Evolutionary conservation across 2,329 filamentous ascomycete species (phyloP), one percentile per base, ranked within the genome.

Genomic region (Exutisphaerella laricina): DNA sequence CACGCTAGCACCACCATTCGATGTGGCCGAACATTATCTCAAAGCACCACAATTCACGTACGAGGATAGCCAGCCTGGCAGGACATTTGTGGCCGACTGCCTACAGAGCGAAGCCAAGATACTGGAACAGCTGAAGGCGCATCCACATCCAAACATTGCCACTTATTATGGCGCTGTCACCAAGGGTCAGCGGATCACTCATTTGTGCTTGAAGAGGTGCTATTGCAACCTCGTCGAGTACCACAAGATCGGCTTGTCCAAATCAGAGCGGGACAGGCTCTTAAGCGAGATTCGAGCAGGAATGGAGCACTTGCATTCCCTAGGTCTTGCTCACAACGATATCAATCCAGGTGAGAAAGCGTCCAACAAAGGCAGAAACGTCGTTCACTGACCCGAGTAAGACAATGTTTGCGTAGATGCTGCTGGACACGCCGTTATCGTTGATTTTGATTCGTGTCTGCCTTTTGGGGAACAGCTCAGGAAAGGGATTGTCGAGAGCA

Each of bases 381-480:
- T n/a, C n/a, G n/a, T n/a, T n/a, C n/a, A n/a, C n/a, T n/a, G n/a
- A n/a, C n/a, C n/a, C n/a, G n/a, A n/a, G n/a, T n/a, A n/a, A 49
- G 50, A 45, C 6, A 66, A 66, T 39, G 56, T 67, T 7, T 64
- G 64, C 50, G 32, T 68, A 16, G 54, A 63, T 48, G 49, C 50
- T 16, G 33, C 45, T 23, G 58, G 58, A 13, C 48, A 46, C 4
- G 54, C 65, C 5, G 53, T 63, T 21, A 54, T 68, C 33, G 56
- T 68, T 26, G 65, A 67, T 46, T 66, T 64, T 46, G 65, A 61
- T 35, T 62, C 61, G 21, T 66, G 60, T 37, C 36, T 54, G 18
- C 52, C 53, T 2, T 57, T 62, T 36, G 60, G 61, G 4, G 28
- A 57, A 39, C 13, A 37, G 14, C 46, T 64, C 10, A 43, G 54